Evolutionary conservation across 176 grass and related monocot species (phyloP).

Genomic region (Oryza glumipatula): DNA sequence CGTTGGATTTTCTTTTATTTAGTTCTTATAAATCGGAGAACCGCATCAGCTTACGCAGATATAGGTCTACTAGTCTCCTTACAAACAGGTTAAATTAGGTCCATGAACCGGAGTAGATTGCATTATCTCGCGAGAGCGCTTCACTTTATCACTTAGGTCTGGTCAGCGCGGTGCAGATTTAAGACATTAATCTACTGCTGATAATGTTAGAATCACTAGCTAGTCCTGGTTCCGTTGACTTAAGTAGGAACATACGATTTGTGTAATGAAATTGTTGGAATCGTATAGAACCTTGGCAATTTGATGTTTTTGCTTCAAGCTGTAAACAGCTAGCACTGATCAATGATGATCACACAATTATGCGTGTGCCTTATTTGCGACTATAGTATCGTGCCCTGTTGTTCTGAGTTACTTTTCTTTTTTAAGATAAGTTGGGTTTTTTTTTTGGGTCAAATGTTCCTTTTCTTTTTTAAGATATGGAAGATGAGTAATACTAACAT

Average conservation of each 20-base stretch:
- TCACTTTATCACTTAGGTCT: neutral
- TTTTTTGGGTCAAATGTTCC: neutral
- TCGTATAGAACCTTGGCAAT: neutral
- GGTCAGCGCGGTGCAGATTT: neutral
- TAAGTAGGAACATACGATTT: neutral
- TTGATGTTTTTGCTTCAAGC: neutral
- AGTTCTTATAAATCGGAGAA: neutral
- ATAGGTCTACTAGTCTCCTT: neutral
- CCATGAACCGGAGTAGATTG: neutral
- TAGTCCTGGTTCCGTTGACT: neutral
- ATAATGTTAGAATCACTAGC: neutral
- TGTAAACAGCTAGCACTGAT: neutral
- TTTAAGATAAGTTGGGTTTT: too few species aligned
- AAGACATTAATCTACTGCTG: neutral
- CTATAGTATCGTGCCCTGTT: neutral
- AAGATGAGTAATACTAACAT: neutral
- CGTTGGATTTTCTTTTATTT: constrained; percentile 8
- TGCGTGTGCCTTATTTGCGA: neutral
- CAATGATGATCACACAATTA: neutral
- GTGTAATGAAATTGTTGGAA: neutral
- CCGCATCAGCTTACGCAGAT: neutral
- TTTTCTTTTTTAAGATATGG: neutral
- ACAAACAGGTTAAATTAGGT: neutral
- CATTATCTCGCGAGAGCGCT: neutral
- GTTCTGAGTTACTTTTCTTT: neutral